Conservation (phyloP, 2,329 filamentous ascomycete genomes). For the Tolypocladium nubicola region DNA sequence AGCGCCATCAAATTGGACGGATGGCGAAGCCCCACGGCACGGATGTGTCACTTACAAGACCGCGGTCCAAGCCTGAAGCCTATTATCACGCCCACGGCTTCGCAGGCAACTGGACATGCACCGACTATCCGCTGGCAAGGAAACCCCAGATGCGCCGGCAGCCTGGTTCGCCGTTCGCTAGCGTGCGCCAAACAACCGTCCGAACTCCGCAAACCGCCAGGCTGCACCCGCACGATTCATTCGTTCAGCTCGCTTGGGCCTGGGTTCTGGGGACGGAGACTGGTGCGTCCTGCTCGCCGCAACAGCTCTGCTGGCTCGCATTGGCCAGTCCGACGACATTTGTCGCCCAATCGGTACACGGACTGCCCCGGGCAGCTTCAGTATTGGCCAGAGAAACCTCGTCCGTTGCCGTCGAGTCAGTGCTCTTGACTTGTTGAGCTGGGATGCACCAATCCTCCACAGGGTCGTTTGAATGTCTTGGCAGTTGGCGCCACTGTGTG, state of each 20-base stretch:
- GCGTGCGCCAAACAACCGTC: background rate
- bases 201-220: background rate
- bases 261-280: background rate
- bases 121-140: background rate
- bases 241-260: background rate
- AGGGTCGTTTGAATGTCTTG: background rate
- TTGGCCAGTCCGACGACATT: background rate
- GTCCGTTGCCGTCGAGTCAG: background rate
- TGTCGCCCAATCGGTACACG: background rate
- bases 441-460: background rate
- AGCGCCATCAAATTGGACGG: background rate
- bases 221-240: background rate
- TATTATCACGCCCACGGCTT: background rate
- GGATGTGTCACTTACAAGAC: background rate
- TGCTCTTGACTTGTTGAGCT: background rate
- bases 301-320: background rate
- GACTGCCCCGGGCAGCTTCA: background rate
- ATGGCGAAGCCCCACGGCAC: background rate
- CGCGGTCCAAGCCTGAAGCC: background rate
- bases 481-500: background rate
- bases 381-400: background rate
- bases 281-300: background rate
- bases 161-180: background rate
- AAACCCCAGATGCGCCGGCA: background rate
- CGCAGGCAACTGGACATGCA: background rate